Evolutionary conservation across 73 alveolate genomes (phyloP).

Genomic region (Paramecium tetraurelia): DNA sequence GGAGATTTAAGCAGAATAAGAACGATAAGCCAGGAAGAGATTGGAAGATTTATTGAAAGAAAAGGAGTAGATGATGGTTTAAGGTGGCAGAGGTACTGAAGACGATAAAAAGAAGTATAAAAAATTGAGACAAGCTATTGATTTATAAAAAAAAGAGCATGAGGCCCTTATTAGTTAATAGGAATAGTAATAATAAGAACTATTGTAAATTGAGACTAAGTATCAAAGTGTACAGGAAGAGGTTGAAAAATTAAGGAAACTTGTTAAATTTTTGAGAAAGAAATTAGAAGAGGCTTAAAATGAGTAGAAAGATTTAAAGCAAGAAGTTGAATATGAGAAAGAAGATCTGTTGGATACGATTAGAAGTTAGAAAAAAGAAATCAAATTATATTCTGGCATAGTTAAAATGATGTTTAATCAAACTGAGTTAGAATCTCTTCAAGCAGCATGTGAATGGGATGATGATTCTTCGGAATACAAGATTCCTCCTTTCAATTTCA

Average conservation of each 20-base stretch:
- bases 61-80: constrained; percentile 66
- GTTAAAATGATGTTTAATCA: constrained; percentile 56
- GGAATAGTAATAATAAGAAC: constrained; percentile 67
- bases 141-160: constrained; percentile 70
- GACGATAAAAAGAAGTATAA: constrained; percentile 75
- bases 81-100: constrained; percentile 76
- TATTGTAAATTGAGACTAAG: constrained; percentile 51
- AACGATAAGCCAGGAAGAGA: constrained; percentile 56
- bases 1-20: background rate
- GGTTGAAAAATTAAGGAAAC: constrained; percentile 50
- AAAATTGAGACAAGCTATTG: constrained; percentile 64
- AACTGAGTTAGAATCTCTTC: constrained; percentile 51
- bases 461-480: constrained; percentile 54
- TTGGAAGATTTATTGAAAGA: constrained; percentile 71
- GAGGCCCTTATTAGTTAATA: constrained; percentile 68
- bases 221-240: constrained; percentile 62
- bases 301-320: constrained; percentile 56
- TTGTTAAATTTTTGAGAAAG: constrained; percentile 17
- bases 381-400: constrained; percentile 40
- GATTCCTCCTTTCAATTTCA: constrained; percentile 62
- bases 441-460: constrained; percentile 62
- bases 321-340: constrained; percentile 62
- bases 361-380: constrained; percentile 57
- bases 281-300: constrained; percentile 45
- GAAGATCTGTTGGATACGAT: constrained; percentile 64